Evolutionary conservation across 352 stramenopile species (phyloP), one percentile per base, ranked within the genome.

Genomic region (Globisporangium takayamanum): DNA sequence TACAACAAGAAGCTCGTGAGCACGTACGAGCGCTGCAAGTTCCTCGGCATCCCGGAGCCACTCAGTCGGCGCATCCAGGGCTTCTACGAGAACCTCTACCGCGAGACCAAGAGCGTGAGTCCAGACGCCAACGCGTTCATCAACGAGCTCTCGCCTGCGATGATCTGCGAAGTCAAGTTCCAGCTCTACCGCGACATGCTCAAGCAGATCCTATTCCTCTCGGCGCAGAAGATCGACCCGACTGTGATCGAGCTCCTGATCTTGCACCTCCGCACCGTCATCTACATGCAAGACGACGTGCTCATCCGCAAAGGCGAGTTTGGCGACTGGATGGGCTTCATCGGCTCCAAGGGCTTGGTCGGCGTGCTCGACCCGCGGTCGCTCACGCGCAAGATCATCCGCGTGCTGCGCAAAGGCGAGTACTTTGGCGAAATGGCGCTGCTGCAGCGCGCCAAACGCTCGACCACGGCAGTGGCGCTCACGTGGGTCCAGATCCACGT

Each of bases 301-400:
- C 57, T 90, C 12, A 89, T 90, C 36, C 75, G 82, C 45, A 90
- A 92, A 59, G 80, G 80, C n/a, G 82, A 92, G 62, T 79, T 78
- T 33, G 78, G 82, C 12, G 80, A 92, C 63, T 92, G 82, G 82
- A 92, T 92, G 82, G 82, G 80, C 8, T 89, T 92, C 52, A 89
- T 90, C 50, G 79, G 79, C 16, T 87, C 76, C 15, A 89, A 85
- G 60, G 82, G 80, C 1, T 75, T 70, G 1, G 78, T 89, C 3
- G 79, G 77, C 10, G 66, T 92, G n/a, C 63, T 92, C 4, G 80
- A 88, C 46, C 80, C 80, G 4, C 73, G 67, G 10, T 71, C 73
- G 0, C 46, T 74, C 5, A 60, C 50, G 41, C 68, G 70, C 25
- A 76, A 79, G 46, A 78, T 91, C 37, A 81, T 89, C 6, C 64